A percentile compares a stretch with the other conserved stretches of the same genome.
These are phyloP conservation scores for Entomophthora muscae DNA, from an alignment of 371 early-diverging fungal genomes.

Conservation along the genomic window DNA sequence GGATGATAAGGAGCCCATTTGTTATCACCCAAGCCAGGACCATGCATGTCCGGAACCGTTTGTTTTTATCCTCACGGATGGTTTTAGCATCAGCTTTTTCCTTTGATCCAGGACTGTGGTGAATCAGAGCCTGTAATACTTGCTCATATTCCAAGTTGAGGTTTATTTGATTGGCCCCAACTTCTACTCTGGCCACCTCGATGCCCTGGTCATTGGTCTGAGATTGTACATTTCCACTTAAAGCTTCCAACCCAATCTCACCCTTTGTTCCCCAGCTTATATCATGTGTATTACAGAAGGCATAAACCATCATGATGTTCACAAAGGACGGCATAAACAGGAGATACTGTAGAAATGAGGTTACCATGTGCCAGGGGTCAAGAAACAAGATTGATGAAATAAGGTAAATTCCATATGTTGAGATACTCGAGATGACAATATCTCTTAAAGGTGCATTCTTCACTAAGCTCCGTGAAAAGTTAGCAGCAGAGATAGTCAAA, in stretches of 20 bases:
- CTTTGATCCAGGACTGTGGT: constrained; percentile 19
- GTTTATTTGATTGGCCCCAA: constrained; percentile 20
- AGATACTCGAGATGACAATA: constrained; percentile 55
- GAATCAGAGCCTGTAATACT: constrained; percentile 27
- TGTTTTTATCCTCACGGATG: constrained; percentile 72
- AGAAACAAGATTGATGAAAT: constrained; percentile 49
- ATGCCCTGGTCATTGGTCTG: constrained; percentile 17
- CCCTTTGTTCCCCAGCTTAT: constrained; percentile 93
- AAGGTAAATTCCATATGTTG: constrained; percentile 73
- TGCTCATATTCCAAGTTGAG: constrained; percentile 43
- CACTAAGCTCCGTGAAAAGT: constrained; percentile 3
- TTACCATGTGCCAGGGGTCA: constrained; percentile 93
- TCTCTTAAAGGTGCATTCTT: constrained; percentile 43
- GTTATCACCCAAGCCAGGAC: constrained; percentile 71
- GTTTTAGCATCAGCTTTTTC: constrained; percentile 51
- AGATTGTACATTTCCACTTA: constrained; percentile 13
- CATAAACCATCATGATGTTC: constrained; percentile 83
- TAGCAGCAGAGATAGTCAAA: neutral
- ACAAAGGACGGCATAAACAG: constrained; percentile 59
- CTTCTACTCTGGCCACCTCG: constrained; percentile 16
- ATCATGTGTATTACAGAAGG: constrained; percentile 84
- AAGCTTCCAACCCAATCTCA: constrained; percentile 24
- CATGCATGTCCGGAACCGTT: constrained; percentile 60
- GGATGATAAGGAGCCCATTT: constrained; percentile 50
- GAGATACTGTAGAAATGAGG: constrained; percentile 69